A percentile compares a stretch with the other conserved stretches of the same genome.
phyloP scores from a whole-genome alignment of 1,284 basidiomycete species.

The Sutorius eximius region DNA sequence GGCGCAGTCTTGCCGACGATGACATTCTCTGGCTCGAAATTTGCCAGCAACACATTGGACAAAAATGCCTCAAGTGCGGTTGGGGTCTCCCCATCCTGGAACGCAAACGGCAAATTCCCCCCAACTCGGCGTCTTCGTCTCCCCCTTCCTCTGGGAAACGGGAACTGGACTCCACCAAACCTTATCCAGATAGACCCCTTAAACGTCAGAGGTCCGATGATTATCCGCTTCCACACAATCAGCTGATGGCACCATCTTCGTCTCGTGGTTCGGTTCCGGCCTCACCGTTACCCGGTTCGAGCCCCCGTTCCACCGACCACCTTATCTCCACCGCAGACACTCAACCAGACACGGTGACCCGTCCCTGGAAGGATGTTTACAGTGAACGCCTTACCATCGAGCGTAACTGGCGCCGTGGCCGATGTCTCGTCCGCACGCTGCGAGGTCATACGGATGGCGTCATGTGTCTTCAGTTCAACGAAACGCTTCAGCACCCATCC shows the following conservation, averaged over 20 bases:
- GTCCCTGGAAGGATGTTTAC: slow-evolving; percentile 99
- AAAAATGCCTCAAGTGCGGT: slow-evolving; percentile 96
- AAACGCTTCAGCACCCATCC: slow-evolving; percentile 79
- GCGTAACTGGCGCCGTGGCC: slow-evolving; percentile 95
- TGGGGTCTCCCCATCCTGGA: slow-evolving; percentile 96
- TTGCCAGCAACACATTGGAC: slow-evolving; percentile 98
- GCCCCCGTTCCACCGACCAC: slow-evolving; percentile 20
- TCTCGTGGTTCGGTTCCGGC: slow-evolving; percentile 17
- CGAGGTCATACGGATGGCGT: slow-evolving; percentile 95
- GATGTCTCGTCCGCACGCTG: slow-evolving; percentile 81
- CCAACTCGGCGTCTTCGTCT: slow-evolving; percentile 37
- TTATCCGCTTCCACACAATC: not conserved
- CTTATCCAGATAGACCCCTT: slow-evolving; percentile 34
- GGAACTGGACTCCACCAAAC: slow-evolving; percentile 33
- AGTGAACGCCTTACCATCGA: slow-evolving; percentile 95
- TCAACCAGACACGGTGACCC: slow-evolving; percentile 47
- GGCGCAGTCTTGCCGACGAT: slow-evolving; percentile 92
- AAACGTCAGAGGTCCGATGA: slow-evolving; percentile 53
- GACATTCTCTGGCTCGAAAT: slow-evolving; percentile 96
- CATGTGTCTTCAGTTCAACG: slow-evolving; percentile 96
- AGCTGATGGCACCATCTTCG: not conserved
- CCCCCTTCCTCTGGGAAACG: slow-evolving; percentile 41
- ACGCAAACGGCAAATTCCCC: slow-evolving; percentile 54
- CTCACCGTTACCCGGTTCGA: slow-evolving; percentile 9
- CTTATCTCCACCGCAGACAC: slow-evolving; percentile 7